Conservation (phyloP, 352 stramenopile genomes). For the Phytophthora idaei region DNA sequence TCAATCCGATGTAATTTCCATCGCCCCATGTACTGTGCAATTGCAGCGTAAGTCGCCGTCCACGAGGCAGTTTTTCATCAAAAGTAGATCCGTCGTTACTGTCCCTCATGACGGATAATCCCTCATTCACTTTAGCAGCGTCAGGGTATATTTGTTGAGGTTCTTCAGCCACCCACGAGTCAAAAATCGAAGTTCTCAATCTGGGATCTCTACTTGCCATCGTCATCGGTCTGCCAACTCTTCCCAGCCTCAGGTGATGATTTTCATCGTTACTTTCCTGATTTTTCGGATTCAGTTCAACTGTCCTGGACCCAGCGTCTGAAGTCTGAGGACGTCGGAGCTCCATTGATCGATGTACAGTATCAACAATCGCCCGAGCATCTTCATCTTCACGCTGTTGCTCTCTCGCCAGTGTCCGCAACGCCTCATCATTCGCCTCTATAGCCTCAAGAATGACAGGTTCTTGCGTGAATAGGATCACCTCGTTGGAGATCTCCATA, state of each 20-base stretch:
- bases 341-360: constrained; percentile 51
- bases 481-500: constrained; percentile 72
- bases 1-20: constrained; percentile 85
- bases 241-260: constrained; percentile 1
- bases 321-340: constrained; percentile 59
- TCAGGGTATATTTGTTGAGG: constrained; percentile 55
- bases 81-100: constrained; percentile 16
- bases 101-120: constrained; percentile 3
- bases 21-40: constrained; percentile 81
- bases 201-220: constrained; percentile 30
- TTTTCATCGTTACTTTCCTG: constrained; percentile 21
- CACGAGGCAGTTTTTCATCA: constrained; percentile 40
- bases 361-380: constrained; percentile 37
- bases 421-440: constrained; percentile 59
- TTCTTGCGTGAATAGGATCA: constrained; percentile 89
- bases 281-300: constrained; percentile 23
- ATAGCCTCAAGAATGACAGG: constrained; percentile 66
- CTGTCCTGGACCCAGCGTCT: constrained; percentile 35
- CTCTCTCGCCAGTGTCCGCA: constrained; percentile 31
- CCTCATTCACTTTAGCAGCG: constrained; percentile 35
- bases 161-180: constrained; percentile 53
- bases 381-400: constrained; percentile 62
- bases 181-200: constrained; percentile 43
- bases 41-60: constrained; percentile 57
- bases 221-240: constrained; percentile 50